Conservation (phyloP, 352 stramenopile species). For the Phytophthora hybrid region DNA sequence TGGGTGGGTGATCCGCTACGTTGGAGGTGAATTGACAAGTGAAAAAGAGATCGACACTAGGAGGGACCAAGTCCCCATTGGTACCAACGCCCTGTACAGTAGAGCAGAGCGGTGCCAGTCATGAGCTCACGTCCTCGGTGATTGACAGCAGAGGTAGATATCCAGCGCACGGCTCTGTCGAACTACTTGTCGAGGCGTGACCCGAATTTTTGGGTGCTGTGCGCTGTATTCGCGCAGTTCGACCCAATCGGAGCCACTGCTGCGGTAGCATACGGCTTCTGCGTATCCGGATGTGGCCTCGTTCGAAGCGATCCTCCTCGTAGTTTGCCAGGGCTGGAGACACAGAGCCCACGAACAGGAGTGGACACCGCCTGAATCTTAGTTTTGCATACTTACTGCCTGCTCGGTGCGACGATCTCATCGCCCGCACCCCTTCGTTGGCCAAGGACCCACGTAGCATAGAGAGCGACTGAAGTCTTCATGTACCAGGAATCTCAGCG, state of each 20-base stretch:
- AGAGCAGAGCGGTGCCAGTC: no score
- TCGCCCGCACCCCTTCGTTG: constrained; percentile 5
- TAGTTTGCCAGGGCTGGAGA: not conserved
- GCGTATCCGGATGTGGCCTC: not conserved
- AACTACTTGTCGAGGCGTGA: not conserved
- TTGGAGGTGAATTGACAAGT: constrained; percentile 35
- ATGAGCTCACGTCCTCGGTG: constrained; percentile 26
- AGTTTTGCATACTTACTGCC: constrained; percentile 11
- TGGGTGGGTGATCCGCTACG: constrained; percentile 6
- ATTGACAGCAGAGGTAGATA: constrained; percentile 10
- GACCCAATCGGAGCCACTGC: constrained; percentile 20
- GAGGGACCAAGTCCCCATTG: constrained; percentile 9
- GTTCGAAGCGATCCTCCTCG: constrained; percentile 18
- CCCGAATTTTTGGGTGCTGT: constrained; percentile 36
- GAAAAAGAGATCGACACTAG: constrained; percentile 19
- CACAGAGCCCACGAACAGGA: constrained; percentile 11
- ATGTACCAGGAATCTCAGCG: constrained; percentile 17
- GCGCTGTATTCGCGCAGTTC: constrained; percentile 12
- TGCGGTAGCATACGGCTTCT: constrained; percentile 15
- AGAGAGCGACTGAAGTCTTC: constrained; percentile 6
- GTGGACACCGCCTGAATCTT: constrained; percentile 18
- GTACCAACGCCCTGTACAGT: constrained; percentile 6
- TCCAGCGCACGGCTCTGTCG: constrained; percentile 4
- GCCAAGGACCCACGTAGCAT: constrained; percentile 13
- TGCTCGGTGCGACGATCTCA: constrained; percentile 13